Evolutionary conservation across 345 rosid species (phyloP), one percentile per base, ranked within the genome.

Genomic region (Streptanthus diversifolius): DNA sequence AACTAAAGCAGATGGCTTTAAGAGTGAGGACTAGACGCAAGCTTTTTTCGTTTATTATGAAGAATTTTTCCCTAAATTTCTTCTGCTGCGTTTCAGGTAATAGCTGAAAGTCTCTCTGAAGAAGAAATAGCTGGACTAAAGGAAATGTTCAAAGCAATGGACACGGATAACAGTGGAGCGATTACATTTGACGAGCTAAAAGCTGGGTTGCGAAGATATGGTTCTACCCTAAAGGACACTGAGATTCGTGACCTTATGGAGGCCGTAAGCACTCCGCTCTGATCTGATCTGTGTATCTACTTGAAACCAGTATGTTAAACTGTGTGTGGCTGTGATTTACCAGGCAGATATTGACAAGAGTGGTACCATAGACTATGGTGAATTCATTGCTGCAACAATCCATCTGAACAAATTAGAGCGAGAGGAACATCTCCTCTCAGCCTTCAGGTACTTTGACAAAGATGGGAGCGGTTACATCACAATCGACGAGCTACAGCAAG

Each of bases 341-440:
- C 87, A 91, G 97, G 99, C 99, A 66, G 97, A 95, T 78, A 89
- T 95, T 73, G 97, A 91, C 83, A 95, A 95, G 77, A 95, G 95
- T 53, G 97, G 99, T 54, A 90, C 97, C 68, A 95, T 95, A 29
- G 97, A 95, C 66, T 95, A 95, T 55, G 92, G 95, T 17, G 97
- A 95, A 76, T 95, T 95, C 77, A 90, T 95, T 65, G 99, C 97
- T 69, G 99, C 99, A 33, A 95, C 95, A 17, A 85, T 91, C 74
- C 99, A 95, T 78, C 85, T 91, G 54, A 95, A 91, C 79, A 95
- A 95, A 74, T 76, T 95, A 80, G 99, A 95, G 71, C 90, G 99
- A 0, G 97, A 95, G 81, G 97, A 95, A 68, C 96, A 95, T 87
- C 99, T 95, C 12, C 89, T 95, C 56, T 93, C 97, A 19, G 99